These are phyloP conservation scores for Lactifluus pinguis DNA, from an alignment of 768 basidiomycete species.

Conservation along the genomic window DNA sequence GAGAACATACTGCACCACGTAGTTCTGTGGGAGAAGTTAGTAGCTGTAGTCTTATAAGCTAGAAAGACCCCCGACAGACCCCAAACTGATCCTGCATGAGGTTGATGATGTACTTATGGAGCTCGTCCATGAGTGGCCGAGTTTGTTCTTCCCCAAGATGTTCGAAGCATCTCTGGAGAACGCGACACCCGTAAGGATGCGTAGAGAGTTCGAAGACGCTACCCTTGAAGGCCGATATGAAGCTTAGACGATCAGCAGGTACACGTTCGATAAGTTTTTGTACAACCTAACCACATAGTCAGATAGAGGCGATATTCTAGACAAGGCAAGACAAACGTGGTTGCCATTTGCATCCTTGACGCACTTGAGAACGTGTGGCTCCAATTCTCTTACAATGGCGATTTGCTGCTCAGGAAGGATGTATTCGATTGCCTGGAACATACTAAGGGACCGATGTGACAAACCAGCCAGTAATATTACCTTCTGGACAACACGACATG, in stretches of 20 bases:
- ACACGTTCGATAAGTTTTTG: slow-evolving; percentile 85
- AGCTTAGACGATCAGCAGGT: slow-evolving; percentile 62
- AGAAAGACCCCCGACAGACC: slow-evolving; percentile 35
- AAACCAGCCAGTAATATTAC: slow-evolving; percentile 31
- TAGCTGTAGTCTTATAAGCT: background rate
- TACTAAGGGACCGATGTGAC: slow-evolving; percentile 11
- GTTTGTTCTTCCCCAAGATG: slow-evolving; percentile 63
- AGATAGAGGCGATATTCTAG: slow-evolving; percentile 2
- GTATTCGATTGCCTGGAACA: slow-evolving; percentile 69
- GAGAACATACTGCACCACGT: slow-evolving; percentile 90
- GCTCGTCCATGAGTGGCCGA: slow-evolving; percentile 69
- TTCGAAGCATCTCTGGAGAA: slow-evolving; percentile 88
- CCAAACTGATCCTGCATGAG: slow-evolving; percentile 92
- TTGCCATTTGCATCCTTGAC: slow-evolving; percentile 92
- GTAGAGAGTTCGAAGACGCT: slow-evolving; percentile 75
- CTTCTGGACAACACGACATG: slow-evolving; percentile 94
- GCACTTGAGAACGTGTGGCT: slow-evolving; percentile 71
- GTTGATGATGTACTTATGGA: slow-evolving; percentile 58
- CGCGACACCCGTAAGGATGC: slow-evolving; percentile 91
- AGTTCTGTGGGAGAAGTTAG: slow-evolving; percentile 49
- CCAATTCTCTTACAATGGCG: slow-evolving; percentile 66
- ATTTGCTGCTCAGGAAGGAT: slow-evolving; percentile 72
- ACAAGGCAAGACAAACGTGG: slow-evolving; percentile 51
- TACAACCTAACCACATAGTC: slow-evolving; percentile 46
- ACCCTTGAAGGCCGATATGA: slow-evolving; percentile 67